These are phyloP conservation scores for Trichoderma aggressivum DNA, from an alignment of 2,329 filamentous ascomycete genomes.

Conservation along the genomic window DNA sequence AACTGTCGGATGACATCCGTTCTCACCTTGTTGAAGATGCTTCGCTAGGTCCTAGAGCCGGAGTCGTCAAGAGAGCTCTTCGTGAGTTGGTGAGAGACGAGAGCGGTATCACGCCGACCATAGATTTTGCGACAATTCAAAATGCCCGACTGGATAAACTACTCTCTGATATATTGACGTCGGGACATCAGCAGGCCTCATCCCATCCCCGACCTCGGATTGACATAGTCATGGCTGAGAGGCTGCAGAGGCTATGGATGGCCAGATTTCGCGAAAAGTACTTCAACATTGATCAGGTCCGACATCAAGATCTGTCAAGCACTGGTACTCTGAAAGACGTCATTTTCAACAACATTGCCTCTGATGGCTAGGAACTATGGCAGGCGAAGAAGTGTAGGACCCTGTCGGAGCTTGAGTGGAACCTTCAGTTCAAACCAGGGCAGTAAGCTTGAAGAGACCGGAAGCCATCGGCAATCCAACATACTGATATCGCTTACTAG, in stretches of 20 bases:
- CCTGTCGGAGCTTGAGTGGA: constrained; percentile 40
- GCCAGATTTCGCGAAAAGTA: constrained; percentile 44
- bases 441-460: constrained; percentile 39
- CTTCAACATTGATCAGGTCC: constrained; percentile 43
- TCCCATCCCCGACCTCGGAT: constrained; percentile 32
- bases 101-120: constrained; percentile 28
- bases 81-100: constrained; percentile 40
- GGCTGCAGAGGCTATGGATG: constrained; percentile 43
- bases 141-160: constrained; percentile 43
- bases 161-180: constrained; percentile 39
- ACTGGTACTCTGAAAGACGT: constrained; percentile 42
- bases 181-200: constrained; percentile 28
- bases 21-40: constrained; percentile 32
- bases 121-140: constrained; percentile 41
- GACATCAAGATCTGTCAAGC: constrained; percentile 36
- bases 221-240: constrained; percentile 37
- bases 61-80: constrained; percentile 40
- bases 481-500: constrained; percentile 31
- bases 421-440: constrained; percentile 44
- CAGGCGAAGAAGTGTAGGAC: constrained; percentile 32
- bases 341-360: constrained; percentile 34
- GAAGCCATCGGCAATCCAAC: neutral
- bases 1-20: constrained; percentile 43
- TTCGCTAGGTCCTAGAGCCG: constrained; percentile 32
- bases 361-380: constrained; percentile 36